Percentiles rank a stretch among this genome's conserved stretches.
phyloP scores from a whole-genome alignment of 208 protist genomes.

The Acanthamoeba rhysodes region DNA sequence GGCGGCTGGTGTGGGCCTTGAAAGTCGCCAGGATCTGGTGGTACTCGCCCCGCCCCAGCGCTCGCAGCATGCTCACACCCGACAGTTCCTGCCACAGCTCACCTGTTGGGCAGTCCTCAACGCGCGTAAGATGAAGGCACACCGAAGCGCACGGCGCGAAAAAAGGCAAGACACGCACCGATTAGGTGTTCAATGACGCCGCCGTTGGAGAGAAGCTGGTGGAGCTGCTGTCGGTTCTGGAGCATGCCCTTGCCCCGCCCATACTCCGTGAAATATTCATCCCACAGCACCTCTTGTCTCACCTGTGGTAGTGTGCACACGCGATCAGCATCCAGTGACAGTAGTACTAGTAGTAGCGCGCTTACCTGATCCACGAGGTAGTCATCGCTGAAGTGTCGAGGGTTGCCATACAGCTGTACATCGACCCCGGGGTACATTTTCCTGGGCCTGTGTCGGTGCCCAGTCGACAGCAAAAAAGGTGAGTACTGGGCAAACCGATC shows the following conservation, averaged over 20 bases:
- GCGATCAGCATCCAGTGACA: neutral
- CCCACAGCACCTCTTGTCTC: slow-evolving; percentile 55
- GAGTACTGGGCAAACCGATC: too few relatives aligned
- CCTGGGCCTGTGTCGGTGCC: neutral
- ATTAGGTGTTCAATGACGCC: slow-evolving; percentile 58
- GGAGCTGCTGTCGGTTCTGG: slow-evolving; percentile 44
- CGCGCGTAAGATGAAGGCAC: neutral
- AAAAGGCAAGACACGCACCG: neutral
- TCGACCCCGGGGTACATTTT: slow-evolving; percentile 45
- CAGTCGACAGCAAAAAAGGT: too few relatives aligned
- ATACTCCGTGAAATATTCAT: slow-evolving; percentile 66
- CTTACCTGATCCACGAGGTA: slow-evolving; percentile 68
- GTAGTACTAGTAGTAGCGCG: neutral
- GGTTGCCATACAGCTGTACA: slow-evolving; percentile 60
- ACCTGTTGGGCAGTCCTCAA: neutral
- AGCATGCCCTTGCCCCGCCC: slow-evolving; percentile 50
- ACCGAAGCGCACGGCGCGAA: neutral
- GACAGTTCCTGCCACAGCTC: slow-evolving; percentile 69
- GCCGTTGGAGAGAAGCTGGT: slow-evolving; percentile 69
- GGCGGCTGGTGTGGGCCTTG: neutral
- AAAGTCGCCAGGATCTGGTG: slow-evolving; percentile 41
- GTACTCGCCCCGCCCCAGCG: slow-evolving; percentile 54
- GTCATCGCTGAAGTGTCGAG: slow-evolving; percentile 56
- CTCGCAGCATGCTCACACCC: neutral
- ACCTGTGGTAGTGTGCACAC: slow-evolving; percentile 2